Evolutionary conservation across 805 yeast species (phyloP), one percentile per base, ranked within the genome.

Genomic region (Wickerhamia fluorescens): DNA sequence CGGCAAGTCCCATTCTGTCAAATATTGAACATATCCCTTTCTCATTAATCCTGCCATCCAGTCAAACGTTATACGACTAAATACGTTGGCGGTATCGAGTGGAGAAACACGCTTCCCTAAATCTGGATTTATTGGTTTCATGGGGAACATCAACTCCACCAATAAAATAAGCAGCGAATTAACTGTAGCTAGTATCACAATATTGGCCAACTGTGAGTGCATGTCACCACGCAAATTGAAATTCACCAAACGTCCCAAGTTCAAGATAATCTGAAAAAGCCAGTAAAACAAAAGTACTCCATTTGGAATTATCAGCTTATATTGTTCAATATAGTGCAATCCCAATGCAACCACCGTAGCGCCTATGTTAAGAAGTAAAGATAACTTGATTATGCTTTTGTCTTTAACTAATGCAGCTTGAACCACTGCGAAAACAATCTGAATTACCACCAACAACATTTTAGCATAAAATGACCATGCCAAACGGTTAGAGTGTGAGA

Each of bases 11-110:
- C 60, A 54, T 41, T 71, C 68, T 53, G 37, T 53, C 44, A 76
- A 61, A 44, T 45, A 74, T 36, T 73, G 73, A 23, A 66, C 59
- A 45, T 79, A 81, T 10, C 97, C 97, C 30, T 73, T 73, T 41
- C 61, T 71, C 78, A 92, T 85, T 45, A 92, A 60, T 1, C 71
- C 75, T 13, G 86, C 76, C 94, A 92, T 85, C 97, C 98, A 92
- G 16, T 77, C 60, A 52, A 92, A 89, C 0, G 94, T 78, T 29
- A 89, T 61, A 29, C 72, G 64, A 3, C 94, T 79, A 38, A 89
- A 73, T 10, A 87, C 59, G 49, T 88, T 78, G 8, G 43, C 38
- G 3, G 13, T 18, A 40, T 74, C 78, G 23, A 61, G 56, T 1
- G 78, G 81, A 24, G 63, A 36, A 9, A 28, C 25, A 41, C 40